Base-by-base conservation (phyloP, 192 early-diverging fungal species). In the Piromyces finnis region DNA sequence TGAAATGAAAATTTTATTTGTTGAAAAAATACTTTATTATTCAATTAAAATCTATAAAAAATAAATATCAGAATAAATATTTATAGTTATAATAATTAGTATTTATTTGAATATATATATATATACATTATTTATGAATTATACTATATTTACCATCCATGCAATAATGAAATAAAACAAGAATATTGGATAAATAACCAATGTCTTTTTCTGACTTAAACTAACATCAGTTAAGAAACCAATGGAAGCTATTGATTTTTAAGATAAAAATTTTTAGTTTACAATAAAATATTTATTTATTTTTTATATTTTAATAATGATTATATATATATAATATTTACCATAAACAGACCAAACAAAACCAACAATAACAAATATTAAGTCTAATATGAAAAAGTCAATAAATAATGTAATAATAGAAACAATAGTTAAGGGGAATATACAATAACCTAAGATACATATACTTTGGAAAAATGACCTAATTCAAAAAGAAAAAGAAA, bases 391-490 rank as follows among this genome's bases (percentile, higher is more conserved):
- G 41, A 96, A 84, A 78, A 88, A 85, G 30, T 85, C 79, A 3
- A 90, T 88, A 80, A 96, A 87, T 32, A 95, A 85, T 1, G 91
- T 84, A 11, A 96, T 82, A 26, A 97, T 83, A 29, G 94, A 90
- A 30, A 91, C 94, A 29, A 95, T 84, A 1, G 95, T 92, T 81
- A 99, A 87, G 14, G 97, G 97, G 81, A 97, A 99, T 79, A 98
- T 86, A 84, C 97, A 99, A 87, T 99, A 99, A 13, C 96, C 96
- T 78, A 99, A 88, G 22, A 96, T 93, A 85, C 97, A 99, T 12
- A 99, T 95, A 82, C 91, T 93, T 82, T 99, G 97, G 85, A 97
- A 97, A 82, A 99, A 97, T 14, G 97, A 99, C 14, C 93, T 95
- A 84, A 29, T 37, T 14, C 5, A 14, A 32, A 32, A 32, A 32